These are phyloP conservation scores for Microdochium paspali DNA, from an alignment of 2,329 filamentous ascomycete species.

Conservation along the genomic window DNA sequence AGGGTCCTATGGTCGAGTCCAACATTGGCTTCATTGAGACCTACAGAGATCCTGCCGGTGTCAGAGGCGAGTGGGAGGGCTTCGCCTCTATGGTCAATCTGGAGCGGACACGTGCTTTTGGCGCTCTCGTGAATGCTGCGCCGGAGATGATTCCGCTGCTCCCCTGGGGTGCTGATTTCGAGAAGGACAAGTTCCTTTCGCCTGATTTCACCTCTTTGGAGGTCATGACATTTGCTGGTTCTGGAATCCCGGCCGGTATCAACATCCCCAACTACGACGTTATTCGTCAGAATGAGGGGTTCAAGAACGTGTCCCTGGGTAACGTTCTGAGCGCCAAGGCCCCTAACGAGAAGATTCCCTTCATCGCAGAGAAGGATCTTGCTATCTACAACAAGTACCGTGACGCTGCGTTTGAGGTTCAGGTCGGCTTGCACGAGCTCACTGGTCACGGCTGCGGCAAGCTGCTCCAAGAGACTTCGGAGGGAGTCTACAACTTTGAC, in stretches of 20 bases:
- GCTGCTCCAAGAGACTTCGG: slow-evolving; percentile 77
- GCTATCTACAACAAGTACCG: slow-evolving; percentile 73
- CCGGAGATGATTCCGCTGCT: slow-evolving; percentile 78
- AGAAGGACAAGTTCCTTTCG: slow-evolving; percentile 91
- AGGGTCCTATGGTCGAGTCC: slow-evolving; percentile 69
- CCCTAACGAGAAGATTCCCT: slow-evolving; percentile 84
- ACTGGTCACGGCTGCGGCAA: slow-evolving; percentile 85
- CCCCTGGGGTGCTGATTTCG: slow-evolving; percentile 81
- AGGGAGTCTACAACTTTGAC: slow-evolving; percentile 84
- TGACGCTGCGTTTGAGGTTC: slow-evolving; percentile 84
- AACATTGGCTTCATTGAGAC: slow-evolving; percentile 83
- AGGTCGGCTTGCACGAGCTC: slow-evolving; percentile 90
- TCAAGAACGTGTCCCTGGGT: slow-evolving; percentile 89
- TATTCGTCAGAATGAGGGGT: slow-evolving; percentile 73
- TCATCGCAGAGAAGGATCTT: slow-evolving; percentile 72
- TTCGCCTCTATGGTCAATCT: slow-evolving; percentile 80
- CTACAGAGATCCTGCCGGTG: slow-evolving; percentile 73
- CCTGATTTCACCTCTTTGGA: slow-evolving; percentile 95
- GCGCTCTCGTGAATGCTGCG: slow-evolving; percentile 72
- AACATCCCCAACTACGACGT: slow-evolving; percentile 64
- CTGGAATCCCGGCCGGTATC: slow-evolving; percentile 59
- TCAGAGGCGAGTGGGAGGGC: slow-evolving; percentile 78
- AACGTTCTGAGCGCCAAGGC: slow-evolving; percentile 90
- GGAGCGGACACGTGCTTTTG: slow-evolving; percentile 82
- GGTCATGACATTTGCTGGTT: slow-evolving; percentile 71